Conservation (phyloP, 1,139 yeast genomes). For the Suhomyces terraborum region DNA sequence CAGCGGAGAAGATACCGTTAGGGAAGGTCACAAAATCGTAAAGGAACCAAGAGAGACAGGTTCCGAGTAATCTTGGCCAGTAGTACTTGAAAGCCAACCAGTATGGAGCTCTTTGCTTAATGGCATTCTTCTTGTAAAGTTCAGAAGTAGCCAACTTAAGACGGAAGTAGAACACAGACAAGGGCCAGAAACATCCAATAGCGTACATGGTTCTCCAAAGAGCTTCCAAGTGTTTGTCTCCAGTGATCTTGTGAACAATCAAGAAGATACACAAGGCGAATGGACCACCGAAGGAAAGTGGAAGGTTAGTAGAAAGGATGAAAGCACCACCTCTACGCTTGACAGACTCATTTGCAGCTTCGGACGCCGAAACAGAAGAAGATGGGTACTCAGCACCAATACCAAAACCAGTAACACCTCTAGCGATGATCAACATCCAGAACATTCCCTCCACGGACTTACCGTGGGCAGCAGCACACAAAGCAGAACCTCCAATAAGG, state of each 20-base stretch:
- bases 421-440: constrained; percentile 70
- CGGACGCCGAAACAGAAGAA: constrained; percentile 67
- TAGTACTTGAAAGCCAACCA: constrained; percentile 52
- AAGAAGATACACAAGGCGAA: constrained; percentile 68
- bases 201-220: constrained; percentile 79
- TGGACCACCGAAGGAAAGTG: constrained; percentile 75
- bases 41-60: constrained; percentile 63
- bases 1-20: constrained; percentile 58
- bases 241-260: constrained; percentile 64
- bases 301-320: constrained; percentile 68
- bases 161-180: constrained; percentile 71
- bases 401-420: constrained; percentile 75
- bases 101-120: constrained; percentile 54
- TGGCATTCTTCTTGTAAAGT: constrained; percentile 54
- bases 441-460: constrained; percentile 55
- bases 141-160: constrained; percentile 68
- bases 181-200: constrained; percentile 74
- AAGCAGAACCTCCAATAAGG: constrained; percentile 55
- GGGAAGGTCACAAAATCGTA: constrained; percentile 69
- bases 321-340: constrained; percentile 66
- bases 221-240: constrained; percentile 47
- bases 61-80: constrained; percentile 57
- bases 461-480: constrained; percentile 64
- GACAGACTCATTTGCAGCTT: constrained; percentile 67
- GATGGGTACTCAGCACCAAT: constrained; percentile 80